Conservation (phyloP, 345 rosid species). For the Lepidium africanum region DNA sequence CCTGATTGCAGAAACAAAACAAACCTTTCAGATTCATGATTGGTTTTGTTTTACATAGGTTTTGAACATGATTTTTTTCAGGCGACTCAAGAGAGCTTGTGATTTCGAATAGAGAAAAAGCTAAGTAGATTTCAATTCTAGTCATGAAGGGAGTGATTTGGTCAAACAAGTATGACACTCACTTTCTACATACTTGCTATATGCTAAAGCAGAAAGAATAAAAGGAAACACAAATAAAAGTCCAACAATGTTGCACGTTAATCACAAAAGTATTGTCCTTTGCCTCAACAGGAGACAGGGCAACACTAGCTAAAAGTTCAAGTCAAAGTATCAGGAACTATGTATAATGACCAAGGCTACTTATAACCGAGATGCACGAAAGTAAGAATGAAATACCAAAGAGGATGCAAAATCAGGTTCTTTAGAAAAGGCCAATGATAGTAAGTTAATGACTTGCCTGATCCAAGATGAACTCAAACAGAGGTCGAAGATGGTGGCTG, state of each 20-base stretch:
- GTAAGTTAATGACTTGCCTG: slow-evolving; percentile 50
- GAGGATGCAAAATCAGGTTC: neutral
- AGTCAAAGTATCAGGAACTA: neutral
- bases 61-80: neutral
- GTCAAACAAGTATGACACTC: neutral
- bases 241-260: neutral
- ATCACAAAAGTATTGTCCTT: neutral
- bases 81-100: neutral
- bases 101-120: neutral
- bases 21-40: neutral
- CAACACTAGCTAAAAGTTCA: neutral
- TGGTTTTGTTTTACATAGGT: neutral
- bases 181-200: neutral
- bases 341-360: neutral
- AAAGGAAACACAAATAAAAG: neutral
- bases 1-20: slow-evolving; percentile 33
- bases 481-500: slow-evolving; percentile 45
- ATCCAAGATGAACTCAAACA: slow-evolving; percentile 74
- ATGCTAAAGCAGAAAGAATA: neutral
- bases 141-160: neutral
- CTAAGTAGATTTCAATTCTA: neutral
- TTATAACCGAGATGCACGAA: neutral
- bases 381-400: neutral
- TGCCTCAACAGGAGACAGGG: neutral
- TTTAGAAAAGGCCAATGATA: neutral